Base-by-base conservation (phyloP, 1,284 basidiomycete species). In the Ustilago xerochloae region DNA sequence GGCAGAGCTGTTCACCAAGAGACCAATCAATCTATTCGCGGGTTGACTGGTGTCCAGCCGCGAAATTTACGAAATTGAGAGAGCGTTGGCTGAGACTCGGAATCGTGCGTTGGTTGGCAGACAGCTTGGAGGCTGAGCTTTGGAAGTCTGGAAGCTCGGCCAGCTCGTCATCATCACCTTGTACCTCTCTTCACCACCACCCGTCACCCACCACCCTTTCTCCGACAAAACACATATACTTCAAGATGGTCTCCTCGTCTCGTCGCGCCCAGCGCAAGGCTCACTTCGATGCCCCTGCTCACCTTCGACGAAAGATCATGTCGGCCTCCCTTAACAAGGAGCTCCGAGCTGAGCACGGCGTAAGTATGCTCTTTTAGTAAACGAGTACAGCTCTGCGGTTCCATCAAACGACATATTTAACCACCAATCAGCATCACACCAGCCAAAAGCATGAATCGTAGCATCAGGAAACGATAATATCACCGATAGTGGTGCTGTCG, bases 311-410 rank as follows among this genome's bases (percentile, higher is more conserved):
- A 87, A 96, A 94, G 89, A 94, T 98, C 84, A 97, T 99, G 94
- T 94, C 93, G 81, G 93, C 95, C 71, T 89, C 94, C 63, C 90
- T 99, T 75, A 92, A 92, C 80, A 98, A 97, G 89, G 96, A 97
- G 85, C 91, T 99, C 83, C 91, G 94, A 78, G 87, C 86, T 85
- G 93, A 97, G 88, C 89, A 99, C 90, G 92, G 91, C 86, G 94
- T 97, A 86, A 83, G 92, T 89, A 72, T 77, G 32, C 58, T 18
- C 16, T 5, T 6, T 2, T 15, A 8, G n/a, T 8, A 15, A 33
- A 18, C 41, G 41, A 43, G 15, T 43, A 15, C 52, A 15, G 32
- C 41, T 36, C 50, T 15, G 29, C 36, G 50, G 3, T 32, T 10
- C 6, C 26, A 41, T 22, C 18, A 39, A 29, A 30, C 10, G 22